phyloP scores from a whole-genome alignment of 331 rosid species.

The Erythrophleum ivorense region DNA sequence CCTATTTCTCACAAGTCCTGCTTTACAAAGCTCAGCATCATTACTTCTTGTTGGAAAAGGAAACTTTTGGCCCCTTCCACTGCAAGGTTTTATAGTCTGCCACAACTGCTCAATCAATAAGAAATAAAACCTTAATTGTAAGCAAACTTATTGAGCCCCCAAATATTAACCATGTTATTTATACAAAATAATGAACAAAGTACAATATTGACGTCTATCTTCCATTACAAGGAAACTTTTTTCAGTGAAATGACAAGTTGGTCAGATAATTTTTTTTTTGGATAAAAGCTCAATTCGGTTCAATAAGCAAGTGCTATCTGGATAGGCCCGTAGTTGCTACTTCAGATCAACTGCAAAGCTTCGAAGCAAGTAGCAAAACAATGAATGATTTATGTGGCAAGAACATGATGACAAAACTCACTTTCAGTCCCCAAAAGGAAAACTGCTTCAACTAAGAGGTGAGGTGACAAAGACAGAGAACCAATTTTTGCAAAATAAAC shows the following conservation, averaged over 20 bases:
- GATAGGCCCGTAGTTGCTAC: neutral
- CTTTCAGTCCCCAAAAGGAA: neutral
- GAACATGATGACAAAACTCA: neutral
- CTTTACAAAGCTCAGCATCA: constrained; percentile 50
- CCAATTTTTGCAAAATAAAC: constrained; percentile 11
- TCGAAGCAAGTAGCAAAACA: neutral
- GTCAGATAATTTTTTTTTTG: neutral
- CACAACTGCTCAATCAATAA: constrained; percentile 50
- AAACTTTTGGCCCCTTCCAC: constrained; percentile 42
- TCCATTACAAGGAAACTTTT: neutral
- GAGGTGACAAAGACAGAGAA: constrained; percentile 1
- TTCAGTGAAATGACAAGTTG: neutral
- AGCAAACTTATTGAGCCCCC: constrained; percentile 17
- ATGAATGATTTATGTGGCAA: neutral
- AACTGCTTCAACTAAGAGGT: constrained; percentile 16
- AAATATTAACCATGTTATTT: constrained; percentile 25
- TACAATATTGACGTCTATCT: neutral
- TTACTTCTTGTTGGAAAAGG: constrained; percentile 48
- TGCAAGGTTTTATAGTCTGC: constrained; percentile 38
- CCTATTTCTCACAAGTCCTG: constrained; percentile 36
- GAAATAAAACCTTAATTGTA: constrained; percentile 33
- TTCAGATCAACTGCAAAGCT: constrained; percentile 3
- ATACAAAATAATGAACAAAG: constrained; percentile 2
- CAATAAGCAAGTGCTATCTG: constrained; percentile 26
- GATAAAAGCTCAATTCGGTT: constrained; percentile 4